Percentiles rank a stretch among this genome's conserved stretches.
Conservation (phyloP, 768 basidiomycete genomes). For the Hericium coralloides region DNA sequence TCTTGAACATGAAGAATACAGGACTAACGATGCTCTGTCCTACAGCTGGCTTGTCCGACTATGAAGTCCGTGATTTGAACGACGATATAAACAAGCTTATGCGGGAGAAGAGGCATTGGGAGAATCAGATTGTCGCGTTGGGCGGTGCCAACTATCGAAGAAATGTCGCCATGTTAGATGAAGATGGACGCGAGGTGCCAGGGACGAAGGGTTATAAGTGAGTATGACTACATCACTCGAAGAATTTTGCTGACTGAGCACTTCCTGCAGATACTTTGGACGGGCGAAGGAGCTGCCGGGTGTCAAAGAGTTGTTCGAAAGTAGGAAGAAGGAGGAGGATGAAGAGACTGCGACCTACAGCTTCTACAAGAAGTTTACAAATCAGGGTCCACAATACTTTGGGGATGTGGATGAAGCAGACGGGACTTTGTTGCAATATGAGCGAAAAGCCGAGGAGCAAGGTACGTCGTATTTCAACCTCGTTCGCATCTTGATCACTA, state of each 20-base stretch:
- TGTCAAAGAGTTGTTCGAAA: conserved; percentile 88
- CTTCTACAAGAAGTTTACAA: conserved; percentile 82
- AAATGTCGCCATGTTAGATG: conserved; percentile 89
- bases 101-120: conserved; percentile 96
- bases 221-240: conserved; percentile 1
- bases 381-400: conserved; percentile 83
- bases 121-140: conserved; percentile 93
- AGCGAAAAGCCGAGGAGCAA: conserved; percentile 62
- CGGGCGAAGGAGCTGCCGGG: conserved; percentile 94
- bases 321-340: conserved; percentile 77
- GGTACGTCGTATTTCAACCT: conserved; percentile 30
- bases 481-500: neutral
- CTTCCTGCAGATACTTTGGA: conserved; percentile 76
- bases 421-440: conserved; percentile 59
- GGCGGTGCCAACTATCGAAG: conserved; percentile 95
- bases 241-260: neutral
- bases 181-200: conserved; percentile 92
- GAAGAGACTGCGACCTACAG: conserved; percentile 74
- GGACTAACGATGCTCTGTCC: neutral
- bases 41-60: conserved; percentile 85
- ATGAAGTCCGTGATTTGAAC: conserved; percentile 92
- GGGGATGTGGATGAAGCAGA: conserved; percentile 83
- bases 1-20: neutral
- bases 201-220: conserved; percentile 98
- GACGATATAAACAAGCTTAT: conserved; percentile 96